Percentiles rank a stretch among this genome's conserved stretches.
phyloP scores from a whole-genome alignment of 441 rosid genomes.

The Melastoma candidum region DNA sequence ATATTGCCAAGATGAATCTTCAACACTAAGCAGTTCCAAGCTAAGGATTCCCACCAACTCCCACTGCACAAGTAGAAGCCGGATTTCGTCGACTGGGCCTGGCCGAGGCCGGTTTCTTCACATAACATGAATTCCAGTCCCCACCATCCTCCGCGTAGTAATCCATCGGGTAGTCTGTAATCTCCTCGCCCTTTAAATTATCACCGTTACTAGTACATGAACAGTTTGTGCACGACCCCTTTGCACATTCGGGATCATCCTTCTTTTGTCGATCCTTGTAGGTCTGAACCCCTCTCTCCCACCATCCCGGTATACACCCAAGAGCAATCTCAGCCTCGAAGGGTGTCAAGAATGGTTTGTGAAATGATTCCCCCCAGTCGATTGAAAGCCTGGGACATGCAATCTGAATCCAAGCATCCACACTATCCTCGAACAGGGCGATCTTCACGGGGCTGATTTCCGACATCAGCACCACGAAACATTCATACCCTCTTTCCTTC shows the following conservation, averaged over 20 bases:
- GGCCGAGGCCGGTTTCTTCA: constrained; percentile 31
- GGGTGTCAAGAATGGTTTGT: constrained; percentile 72
- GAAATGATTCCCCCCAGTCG: constrained; percentile 95
- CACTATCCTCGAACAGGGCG: constrained; percentile 67
- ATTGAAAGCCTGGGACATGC: constrained; percentile 92
- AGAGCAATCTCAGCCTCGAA: constrained; percentile 91
- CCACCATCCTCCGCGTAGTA: constrained; percentile 94
- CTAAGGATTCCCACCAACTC: too few species aligned
- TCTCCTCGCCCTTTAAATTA: constrained; percentile 12
- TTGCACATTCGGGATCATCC: constrained; percentile 13
- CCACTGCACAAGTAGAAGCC: too few species aligned
- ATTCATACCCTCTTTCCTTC: constrained; percentile 53
- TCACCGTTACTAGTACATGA: constrained; percentile 22
- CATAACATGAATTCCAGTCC: constrained; percentile 87
- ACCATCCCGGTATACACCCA: constrained; percentile 69
- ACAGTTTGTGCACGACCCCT: constrained; percentile 12
- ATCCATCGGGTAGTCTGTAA: constrained; percentile 86
- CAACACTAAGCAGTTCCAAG: too few species aligned
- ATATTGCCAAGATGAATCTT: too few species aligned
- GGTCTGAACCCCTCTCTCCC: constrained; percentile 35
- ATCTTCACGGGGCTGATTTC: constrained; percentile 72
- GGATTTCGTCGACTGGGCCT: too few species aligned
- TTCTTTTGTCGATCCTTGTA: constrained; percentile 9
- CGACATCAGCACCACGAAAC: constrained; percentile 66
- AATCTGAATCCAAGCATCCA: constrained; percentile 93